Conservation (phyloP, 345 rosid genomes). For the Boechera stricta region DNA sequence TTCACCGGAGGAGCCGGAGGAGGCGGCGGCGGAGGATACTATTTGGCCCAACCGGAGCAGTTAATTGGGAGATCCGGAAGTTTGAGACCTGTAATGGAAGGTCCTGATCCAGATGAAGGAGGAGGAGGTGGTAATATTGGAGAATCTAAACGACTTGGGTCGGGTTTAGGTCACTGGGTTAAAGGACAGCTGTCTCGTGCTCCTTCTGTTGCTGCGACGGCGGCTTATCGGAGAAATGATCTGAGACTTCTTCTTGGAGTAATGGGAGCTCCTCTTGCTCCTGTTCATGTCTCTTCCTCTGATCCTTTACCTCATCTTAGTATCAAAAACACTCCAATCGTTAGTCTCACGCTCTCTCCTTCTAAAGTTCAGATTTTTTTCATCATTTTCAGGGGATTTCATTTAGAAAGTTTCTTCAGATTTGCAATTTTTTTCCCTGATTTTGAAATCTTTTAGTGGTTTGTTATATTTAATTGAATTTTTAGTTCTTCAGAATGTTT, state of each 20-base stretch:
- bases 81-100: conserved; percentile 82
- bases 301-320: conserved; percentile 88
- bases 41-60: conserved; percentile 54
- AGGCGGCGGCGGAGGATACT: conserved; percentile 39
- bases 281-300: conserved; percentile 66
- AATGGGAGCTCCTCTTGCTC: conserved; percentile 93
- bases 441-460: conserved; percentile 20
- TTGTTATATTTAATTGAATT: background rate
- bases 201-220: conserved; percentile 56
- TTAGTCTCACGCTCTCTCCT: conserved; percentile 41
- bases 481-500: conserved; percentile 24
- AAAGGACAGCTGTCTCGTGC: conserved; percentile 75
- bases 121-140: conserved; percentile 52
- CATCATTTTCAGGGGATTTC: background rate
- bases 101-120: conserved; percentile 81
- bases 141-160: conserved; percentile 65
- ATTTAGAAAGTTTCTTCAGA: background rate
- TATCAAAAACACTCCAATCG: conserved; percentile 91
- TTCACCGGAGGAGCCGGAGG: conserved; percentile 27
- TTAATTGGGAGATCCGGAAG: conserved; percentile 77
- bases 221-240: conserved; percentile 65
- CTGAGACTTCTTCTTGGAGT: conserved; percentile 83
- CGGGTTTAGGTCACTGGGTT: conserved; percentile 88
- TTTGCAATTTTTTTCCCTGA: background rate
- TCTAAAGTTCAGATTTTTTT: conserved; percentile 8